phyloP scores from a whole-genome alignment of 495 filamentous ascomycete species.

The Talaromyces borbonicus region DNA sequence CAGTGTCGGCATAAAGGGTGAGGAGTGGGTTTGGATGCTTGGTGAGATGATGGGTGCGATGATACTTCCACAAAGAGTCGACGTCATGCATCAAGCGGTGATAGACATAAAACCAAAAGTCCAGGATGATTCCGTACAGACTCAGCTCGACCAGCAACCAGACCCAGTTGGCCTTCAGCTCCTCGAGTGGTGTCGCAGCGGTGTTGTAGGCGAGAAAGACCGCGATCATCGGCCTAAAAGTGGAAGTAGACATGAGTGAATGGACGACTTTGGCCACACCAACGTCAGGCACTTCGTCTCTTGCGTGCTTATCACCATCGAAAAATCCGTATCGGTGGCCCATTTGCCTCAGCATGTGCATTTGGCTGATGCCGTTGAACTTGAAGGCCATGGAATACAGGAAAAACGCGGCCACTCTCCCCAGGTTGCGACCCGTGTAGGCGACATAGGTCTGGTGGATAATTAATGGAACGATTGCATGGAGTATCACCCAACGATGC shows the following conservation, averaged over 20 bases:
- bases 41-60: slow-evolving; percentile 15
- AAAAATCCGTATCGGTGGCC: slow-evolving; percentile 15
- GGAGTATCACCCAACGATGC: slow-evolving; percentile 22
- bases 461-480: slow-evolving; percentile 17
- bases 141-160: slow-evolving; percentile 11
- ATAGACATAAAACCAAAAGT: slow-evolving; percentile 10
- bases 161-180: slow-evolving; percentile 13
- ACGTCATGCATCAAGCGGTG: slow-evolving; percentile 14
- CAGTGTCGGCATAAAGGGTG: slow-evolving; percentile 12
- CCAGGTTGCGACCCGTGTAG: slow-evolving; percentile 18
- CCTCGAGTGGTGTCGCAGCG: slow-evolving; percentile 10
- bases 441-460: slow-evolving; percentile 22
- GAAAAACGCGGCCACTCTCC: slow-evolving; percentile 17
- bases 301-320: slow-evolving; percentile 9
- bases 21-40: slow-evolving; percentile 14
- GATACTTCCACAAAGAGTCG: slow-evolving; percentile 12
- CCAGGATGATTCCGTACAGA: slow-evolving; percentile 4
- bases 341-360: slow-evolving; percentile 20
- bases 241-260: slow-evolving; percentile 14
- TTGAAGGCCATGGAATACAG: slow-evolving; percentile 23
- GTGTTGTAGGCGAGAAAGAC: slow-evolving; percentile 17
- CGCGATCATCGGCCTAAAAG: slow-evolving; percentile 13
- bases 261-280: slow-evolving; percentile 9
- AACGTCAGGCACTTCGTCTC: slow-evolving; percentile 9
- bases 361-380: slow-evolving; percentile 21